Evolutionary conservation across 2,329 filamentous ascomycete genomes (phyloP), one percentile per base, ranked within the genome.

Genomic region (Metarhizium humberi): DNA sequence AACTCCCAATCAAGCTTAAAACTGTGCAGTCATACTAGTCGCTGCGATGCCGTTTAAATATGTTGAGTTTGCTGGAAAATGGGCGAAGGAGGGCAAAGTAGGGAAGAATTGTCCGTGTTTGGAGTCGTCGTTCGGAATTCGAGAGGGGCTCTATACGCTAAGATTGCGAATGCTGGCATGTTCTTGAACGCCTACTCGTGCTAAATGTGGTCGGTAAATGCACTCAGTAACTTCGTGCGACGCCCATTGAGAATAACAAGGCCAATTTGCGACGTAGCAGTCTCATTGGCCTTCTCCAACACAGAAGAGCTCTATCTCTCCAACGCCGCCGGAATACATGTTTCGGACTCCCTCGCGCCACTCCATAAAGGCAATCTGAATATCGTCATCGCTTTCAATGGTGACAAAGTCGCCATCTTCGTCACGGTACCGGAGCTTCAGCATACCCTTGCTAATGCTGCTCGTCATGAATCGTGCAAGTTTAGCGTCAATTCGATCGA

Each of bases 401-500:
- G 87, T 92, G 58, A 99, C 89, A 67, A 87, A 92, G 66, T 97
- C 94, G 51, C 89, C 89, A 61, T 99, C 94, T 65, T 92, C 88
- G 66, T 99, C 94, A 52, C 86, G 82, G 71, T 97, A 99, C 59
- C 91, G 88, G 55, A 99, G 76, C 72, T 91, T 90, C 63, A 96
- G 83, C 61, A 87, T 86, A 59, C 90, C 88, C 65, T 84, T 87
- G 62, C 85, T 85, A 65, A 96, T 92, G 53, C 88, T 92, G 67
- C 89, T 88, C 62, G 81, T 86, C 20, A 90, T 95, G 63, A 92
- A 92, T 55, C 90, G 85, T 57, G 88, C 88, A 56, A 99, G 81
- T 70, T 99, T 99, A 32, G 91, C 90, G 66, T 99, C 94, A 63
- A 99, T 96, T 11, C 94, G 88, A 67, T 97, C 94, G 60, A 94